phyloP scores from a whole-genome alignment of 345 rosid species.

The Dipteronia sinensis region DNA sequence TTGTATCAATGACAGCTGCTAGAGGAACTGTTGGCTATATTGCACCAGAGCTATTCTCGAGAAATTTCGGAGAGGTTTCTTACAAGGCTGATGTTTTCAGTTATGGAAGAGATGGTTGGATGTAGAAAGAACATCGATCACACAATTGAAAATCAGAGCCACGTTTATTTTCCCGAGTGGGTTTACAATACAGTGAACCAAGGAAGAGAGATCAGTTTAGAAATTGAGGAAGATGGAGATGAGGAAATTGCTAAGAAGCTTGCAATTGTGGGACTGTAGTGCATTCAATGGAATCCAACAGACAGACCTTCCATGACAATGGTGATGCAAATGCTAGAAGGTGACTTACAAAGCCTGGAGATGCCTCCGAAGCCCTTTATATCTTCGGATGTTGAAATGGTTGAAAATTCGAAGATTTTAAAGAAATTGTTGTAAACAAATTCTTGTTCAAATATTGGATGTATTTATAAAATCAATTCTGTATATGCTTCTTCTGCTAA shows the following conservation, averaged over 20 bases:
- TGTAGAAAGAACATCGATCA: neutral
- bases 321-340: constrained; percentile 17
- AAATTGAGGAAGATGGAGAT: neutral
- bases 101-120: constrained; percentile 17
- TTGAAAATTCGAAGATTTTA: neutral
- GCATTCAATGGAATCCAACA: constrained; percentile 7
- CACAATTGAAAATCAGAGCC: constrained; percentile 12
- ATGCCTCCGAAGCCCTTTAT: constrained; percentile 15
- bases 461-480: neutral
- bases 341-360: neutral
- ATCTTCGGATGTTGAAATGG: neutral
- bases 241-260: constrained; percentile 8
- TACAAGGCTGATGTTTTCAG: constrained; percentile 17
- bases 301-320: constrained; percentile 10
- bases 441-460: neutral
- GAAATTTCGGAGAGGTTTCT: constrained; percentile 19
- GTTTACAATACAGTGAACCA: constrained; percentile 8
- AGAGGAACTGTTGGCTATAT: constrained; percentile 21
- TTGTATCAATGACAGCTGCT: constrained; percentile 17
- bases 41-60: constrained; percentile 15
- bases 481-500: too few relatives aligned
- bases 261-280: constrained; percentile 4
- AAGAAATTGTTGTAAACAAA: too few relatives aligned
- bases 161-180: constrained; percentile 17
- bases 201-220: neutral